These are phyloP conservation scores for Xylaria sp. DNA, from an alignment of 2,329 filamentous ascomycete species.

Conservation along the genomic window DNA sequence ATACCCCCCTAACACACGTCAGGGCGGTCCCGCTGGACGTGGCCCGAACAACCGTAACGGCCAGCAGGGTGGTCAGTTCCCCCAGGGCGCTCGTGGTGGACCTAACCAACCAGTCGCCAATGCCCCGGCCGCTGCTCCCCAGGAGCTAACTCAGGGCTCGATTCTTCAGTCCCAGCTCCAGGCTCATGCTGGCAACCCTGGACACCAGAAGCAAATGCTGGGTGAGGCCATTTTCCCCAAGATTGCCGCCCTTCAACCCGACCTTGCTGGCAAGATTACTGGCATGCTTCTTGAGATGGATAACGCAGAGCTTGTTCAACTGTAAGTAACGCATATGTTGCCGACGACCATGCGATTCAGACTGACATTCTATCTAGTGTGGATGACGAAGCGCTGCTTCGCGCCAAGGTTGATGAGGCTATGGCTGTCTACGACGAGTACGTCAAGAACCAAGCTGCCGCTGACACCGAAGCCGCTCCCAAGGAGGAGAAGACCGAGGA, in stretches of 20 bases:
- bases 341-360: background rate
- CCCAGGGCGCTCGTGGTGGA: constrained; percentile 46
- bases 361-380: constrained; percentile 54
- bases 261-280: constrained; percentile 97
- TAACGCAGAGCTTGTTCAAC: constrained; percentile 83
- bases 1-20: constrained; percentile 51
- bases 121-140: constrained; percentile 30
- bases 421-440: constrained; percentile 98
- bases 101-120: constrained; percentile 35
- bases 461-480: constrained; percentile 36
- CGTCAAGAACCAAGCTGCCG: constrained; percentile 69
- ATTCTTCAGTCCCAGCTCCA: constrained; percentile 56
- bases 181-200: constrained; percentile 45
- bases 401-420: constrained; percentile 95
- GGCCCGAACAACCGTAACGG: constrained; percentile 43
- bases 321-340: constrained; percentile 62
- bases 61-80: constrained; percentile 36
- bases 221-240: constrained; percentile 98
- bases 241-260: constrained; percentile 90
- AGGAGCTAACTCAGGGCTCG: constrained; percentile 38
- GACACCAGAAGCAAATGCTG: constrained; percentile 97
- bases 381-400: constrained; percentile 81
- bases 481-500: constrained; percentile 51
- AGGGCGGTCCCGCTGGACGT: constrained; percentile 34
- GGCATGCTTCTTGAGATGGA: constrained; percentile 99